Percentiles rank a stretch among this genome's conserved stretches.
phyloP scores from a whole-genome alignment of 1,284 basidiomycete species.

The Microbotryomycetes sp. region DNA sequence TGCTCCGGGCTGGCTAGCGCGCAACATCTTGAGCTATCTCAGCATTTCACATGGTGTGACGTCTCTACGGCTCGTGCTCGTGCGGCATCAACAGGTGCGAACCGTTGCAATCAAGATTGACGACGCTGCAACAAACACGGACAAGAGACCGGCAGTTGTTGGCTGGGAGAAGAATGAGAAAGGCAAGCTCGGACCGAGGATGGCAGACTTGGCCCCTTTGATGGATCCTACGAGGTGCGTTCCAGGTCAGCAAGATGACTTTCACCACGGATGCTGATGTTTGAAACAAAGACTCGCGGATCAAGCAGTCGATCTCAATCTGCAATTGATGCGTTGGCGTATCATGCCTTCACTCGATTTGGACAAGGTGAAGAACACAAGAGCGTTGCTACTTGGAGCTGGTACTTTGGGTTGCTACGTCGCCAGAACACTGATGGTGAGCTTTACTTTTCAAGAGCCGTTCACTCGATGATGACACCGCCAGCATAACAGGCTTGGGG shows the following conservation, averaged over 20 bases:
- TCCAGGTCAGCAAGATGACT: neutral
- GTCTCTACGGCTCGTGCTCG: constrained; percentile 54
- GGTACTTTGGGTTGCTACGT: constrained; percentile 97
- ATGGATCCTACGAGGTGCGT: constrained; percentile 78
- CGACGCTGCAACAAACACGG: neutral
- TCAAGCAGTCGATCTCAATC: constrained; percentile 92
- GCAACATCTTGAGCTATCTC: constrained; percentile 82
- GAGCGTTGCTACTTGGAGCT: constrained; percentile 82
- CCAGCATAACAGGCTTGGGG: constrained; percentile 71
- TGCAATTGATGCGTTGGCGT: constrained; percentile 97
- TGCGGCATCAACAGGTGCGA: constrained; percentile 53
- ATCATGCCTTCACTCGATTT: constrained; percentile 84
- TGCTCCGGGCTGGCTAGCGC: constrained; percentile 88
- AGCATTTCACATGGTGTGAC: constrained; percentile 49
- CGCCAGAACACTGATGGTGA: constrained; percentile 75
- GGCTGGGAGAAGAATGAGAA: constrained; percentile 91
- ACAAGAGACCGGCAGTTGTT: constrained; percentile 54
- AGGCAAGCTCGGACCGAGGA: constrained; percentile 76
- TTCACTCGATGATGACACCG: neutral
- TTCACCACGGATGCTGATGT: constrained; percentile 15
- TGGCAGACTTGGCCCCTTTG: constrained; percentile 88
- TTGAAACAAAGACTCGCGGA: constrained; percentile 64
- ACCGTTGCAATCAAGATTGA: constrained; percentile 9
- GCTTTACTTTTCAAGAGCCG: constrained; percentile 24
- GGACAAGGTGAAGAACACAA: constrained; percentile 72